Base-by-base conservation (phyloP, 1,284 basidiomycete genomes). In the Cryptococcus sp. region DNA sequence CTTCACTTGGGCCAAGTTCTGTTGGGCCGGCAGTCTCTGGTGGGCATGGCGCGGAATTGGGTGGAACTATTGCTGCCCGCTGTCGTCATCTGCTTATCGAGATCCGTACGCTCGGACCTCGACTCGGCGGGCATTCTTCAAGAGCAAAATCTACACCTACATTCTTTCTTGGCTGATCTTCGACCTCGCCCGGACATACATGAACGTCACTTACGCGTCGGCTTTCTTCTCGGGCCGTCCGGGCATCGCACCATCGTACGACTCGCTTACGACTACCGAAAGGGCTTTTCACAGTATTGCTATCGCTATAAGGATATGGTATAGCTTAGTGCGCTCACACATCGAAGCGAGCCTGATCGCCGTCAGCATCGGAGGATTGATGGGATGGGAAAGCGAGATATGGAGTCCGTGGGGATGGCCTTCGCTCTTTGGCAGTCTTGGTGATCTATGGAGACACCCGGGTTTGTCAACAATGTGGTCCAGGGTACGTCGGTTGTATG, bases 341-440 rank as follows among this genome's bases (percentile, higher is more conserved):
- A 48, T 67, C 19, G 38, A 47, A 13, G 27, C 39, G 15, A 55
- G 56, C 0, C 45, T 68, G 2, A 10, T 58, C 3, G 55, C 60
- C 6, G 69, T 77, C 8, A 27, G 47, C 0, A 23, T 72, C 1
- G 75, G 75, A 16, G 71, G 71, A 0, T 2, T 66, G 7, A 47
- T 75, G 41, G 71, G 69, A 6, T 66, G 68, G 65, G 65, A 71
- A 43, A 65, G 62, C 7, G 73, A 77, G 55, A 52, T 71, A 42
- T 73, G 62, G 54, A 65, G 60, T 23, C 73, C 72, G n/a, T 77
- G 71, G 69, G 75, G 75, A 5, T 76, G 70, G 69, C 71, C 75
- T 2, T 71, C 73, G 45, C 39, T 73, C 11, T 73, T 76, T 57
- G 75, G 70, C 5, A 62, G 57, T 27, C 40, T 75, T 20, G 30